Evolutionary conservation across 2,329 filamentous ascomycete species (phyloP).

Genomic region (Neonectria neomacrospora): DNA sequence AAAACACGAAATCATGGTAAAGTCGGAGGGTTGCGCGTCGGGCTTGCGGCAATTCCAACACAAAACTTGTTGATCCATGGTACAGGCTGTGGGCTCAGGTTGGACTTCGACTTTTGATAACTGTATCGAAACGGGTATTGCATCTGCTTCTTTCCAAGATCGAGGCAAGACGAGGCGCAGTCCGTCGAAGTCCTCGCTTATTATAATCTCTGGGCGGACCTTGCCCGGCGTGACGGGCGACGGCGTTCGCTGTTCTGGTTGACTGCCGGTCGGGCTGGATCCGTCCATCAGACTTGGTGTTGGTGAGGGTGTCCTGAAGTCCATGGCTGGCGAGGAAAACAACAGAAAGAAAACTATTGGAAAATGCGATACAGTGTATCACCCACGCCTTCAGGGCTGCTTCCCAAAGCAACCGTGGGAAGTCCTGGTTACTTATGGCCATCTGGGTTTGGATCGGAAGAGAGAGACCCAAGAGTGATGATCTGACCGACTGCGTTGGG

Average conservation of each 20-base stretch:
- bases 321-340: conserved; percentile 6
- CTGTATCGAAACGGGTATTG: conserved; percentile 4
- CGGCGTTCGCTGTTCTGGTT: conserved; percentile 9
- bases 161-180: neutral
- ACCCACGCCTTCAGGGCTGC: neutral
- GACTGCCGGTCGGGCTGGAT: conserved; percentile 1
- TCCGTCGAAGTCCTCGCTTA: neutral
- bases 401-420: neutral
- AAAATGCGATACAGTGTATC: neutral
- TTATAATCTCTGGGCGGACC: neutral
- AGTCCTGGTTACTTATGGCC: conserved; percentile 13
- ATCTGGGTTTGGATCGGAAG: conserved; percentile 1
- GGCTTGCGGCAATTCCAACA: neutral
- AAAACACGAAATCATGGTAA: conserved; percentile 40
- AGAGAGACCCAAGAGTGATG: conserved; percentile 14
- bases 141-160: conserved; percentile 4
- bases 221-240: conserved; percentile 2
- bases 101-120: conserved; percentile 2
- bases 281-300: conserved; percentile 5
- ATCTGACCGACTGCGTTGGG: conserved; percentile 32
- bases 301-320: conserved; percentile 17
- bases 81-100: neutral
- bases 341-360: neutral
- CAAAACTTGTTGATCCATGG: neutral
- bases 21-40: conserved; percentile 26